Evolutionary conservation across 2,329 filamentous ascomycete genomes (phyloP), one percentile per base, ranked within the genome.

Genomic region (Chaetomium olivaceum): DNA sequence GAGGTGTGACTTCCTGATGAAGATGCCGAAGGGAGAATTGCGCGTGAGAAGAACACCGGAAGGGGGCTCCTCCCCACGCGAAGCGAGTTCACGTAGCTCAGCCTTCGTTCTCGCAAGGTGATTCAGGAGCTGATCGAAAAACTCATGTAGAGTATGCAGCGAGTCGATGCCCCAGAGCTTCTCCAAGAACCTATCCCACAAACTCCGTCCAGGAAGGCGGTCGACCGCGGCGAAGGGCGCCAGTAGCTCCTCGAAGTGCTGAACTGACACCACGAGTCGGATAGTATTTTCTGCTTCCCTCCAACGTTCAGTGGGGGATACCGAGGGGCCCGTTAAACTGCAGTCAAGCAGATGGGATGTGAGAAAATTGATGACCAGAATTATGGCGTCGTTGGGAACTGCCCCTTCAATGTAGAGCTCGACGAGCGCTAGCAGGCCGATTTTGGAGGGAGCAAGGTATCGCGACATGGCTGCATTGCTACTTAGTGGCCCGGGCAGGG

Each of bases 381-480:
- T 75, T 62, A 80, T 79, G 63, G 77, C 76, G 25, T 76, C 72
- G 62, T 77, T 80, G 9, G 79, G 77, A 7, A 82, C 74, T 1
- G 77, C 78, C n/a, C 87, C 88, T 69, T 91, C 88, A 46, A 87
- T 87, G 77, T 99, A 98, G 62, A 97, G 83, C 72, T 92, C 87
- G 61, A 95, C 85, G 61, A 99, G 85, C 62, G 88, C 87, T 63
- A 98, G 84, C 27, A 97, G 83, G 73, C 90, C 89, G 71, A 98
- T 86, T 76, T 95, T 96, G 71, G 92, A 89, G 14, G 94, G 91
- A n/a, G 91, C 96, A 55, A 98, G 84, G 77, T 90, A 96, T 64
- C 91, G 90, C 72, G 89, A 85, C 89, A 94, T 96, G 61, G 16
- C 50, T 57, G 43, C 25, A 29, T 33, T 43, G 39, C 39, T n/a